phyloP scores from a whole-genome alignment of 228 moss, liverwort and hornwort genomes.

The Sphagnum magellanicum region DNA sequence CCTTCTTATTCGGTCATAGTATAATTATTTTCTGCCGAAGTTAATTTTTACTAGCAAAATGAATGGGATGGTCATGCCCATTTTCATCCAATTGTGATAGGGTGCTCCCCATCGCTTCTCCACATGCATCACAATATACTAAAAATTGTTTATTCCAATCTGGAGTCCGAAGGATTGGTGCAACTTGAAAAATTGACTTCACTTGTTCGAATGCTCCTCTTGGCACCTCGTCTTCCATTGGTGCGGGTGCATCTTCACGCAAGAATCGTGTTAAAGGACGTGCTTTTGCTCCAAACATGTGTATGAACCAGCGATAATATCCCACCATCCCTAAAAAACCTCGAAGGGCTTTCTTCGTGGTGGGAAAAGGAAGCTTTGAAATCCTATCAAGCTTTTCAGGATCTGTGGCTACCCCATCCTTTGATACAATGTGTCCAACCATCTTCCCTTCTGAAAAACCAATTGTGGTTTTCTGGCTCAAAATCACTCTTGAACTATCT shows the following conservation, averaged over 20 bases:
- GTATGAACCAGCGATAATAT: background rate
- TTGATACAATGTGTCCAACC: constrained; percentile 4
- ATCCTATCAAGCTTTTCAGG: constrained; percentile 1
- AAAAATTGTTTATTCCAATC: background rate
- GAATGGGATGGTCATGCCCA: too few relatives aligned
- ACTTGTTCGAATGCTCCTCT: background rate
- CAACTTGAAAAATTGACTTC: background rate
- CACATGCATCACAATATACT: background rate
- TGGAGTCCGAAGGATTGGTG: background rate
- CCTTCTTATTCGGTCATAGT: too few relatives aligned
- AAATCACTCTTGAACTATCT: background rate
- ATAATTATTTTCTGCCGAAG: too few relatives aligned
- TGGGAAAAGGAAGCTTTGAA: background rate
- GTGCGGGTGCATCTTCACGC: background rate
- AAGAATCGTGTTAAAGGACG: background rate
- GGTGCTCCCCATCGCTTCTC: too few relatives aligned
- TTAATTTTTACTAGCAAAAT: too few relatives aligned
- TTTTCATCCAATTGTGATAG: too few relatives aligned
- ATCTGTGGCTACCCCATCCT: constrained; percentile 1
- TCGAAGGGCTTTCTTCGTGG: background rate
- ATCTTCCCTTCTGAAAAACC: background rate
- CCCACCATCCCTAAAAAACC: background rate
- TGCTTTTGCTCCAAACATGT: background rate
- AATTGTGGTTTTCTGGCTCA: constrained; percentile 10
- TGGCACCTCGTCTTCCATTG: background rate